A percentile compares a stretch with the other conserved stretches of the same genome.
Evolutionary conservation across 139 green algal species (phyloP).

Genomic region (Closterium sp.): DNA sequence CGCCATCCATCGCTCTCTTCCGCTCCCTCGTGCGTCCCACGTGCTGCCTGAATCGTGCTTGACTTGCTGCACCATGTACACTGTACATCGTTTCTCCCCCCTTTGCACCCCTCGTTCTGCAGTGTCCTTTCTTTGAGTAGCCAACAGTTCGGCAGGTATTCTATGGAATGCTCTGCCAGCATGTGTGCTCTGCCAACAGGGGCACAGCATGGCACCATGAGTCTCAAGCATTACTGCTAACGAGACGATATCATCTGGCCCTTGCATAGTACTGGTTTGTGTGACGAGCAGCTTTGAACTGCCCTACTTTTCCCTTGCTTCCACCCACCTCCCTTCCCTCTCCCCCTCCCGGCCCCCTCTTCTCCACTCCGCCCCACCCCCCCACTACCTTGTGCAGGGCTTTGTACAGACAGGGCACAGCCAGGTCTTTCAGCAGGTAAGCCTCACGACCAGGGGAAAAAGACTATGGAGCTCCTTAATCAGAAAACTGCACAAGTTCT

Average conservation of each 20-base stretch:
- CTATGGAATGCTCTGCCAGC: background rate
- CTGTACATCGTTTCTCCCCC: background rate
- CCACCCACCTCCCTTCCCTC: background rate
- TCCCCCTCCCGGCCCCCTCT: background rate
- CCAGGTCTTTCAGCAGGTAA: constrained; percentile 28
- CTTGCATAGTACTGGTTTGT: too few species aligned
- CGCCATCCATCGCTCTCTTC: constrained; percentile 32
- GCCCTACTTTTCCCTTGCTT: background rate
- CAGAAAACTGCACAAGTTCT: too few species aligned
- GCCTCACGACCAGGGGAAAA: background rate
- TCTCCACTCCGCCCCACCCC: too few species aligned
- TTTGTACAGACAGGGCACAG: constrained; percentile 3
- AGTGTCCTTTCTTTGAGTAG: background rate
- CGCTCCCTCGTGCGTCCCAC: constrained; percentile 13
- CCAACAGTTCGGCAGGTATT: too few species aligned
- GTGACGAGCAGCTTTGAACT: too few species aligned
- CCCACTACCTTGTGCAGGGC: background rate
- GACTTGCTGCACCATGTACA: background rate
- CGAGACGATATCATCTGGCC: too few species aligned
- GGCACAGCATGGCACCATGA: too few species aligned
- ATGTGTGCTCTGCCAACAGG: too few species aligned
- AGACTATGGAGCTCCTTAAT: too few species aligned
- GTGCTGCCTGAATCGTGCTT: background rate
- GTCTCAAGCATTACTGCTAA: too few species aligned
- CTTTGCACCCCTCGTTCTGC: background rate